A percentile compares a stretch with the other conserved stretches of the same genome.
phyloP scores from a whole-genome alignment of 768 basidiomycete genomes.

The Ramaria sp. region DNA sequence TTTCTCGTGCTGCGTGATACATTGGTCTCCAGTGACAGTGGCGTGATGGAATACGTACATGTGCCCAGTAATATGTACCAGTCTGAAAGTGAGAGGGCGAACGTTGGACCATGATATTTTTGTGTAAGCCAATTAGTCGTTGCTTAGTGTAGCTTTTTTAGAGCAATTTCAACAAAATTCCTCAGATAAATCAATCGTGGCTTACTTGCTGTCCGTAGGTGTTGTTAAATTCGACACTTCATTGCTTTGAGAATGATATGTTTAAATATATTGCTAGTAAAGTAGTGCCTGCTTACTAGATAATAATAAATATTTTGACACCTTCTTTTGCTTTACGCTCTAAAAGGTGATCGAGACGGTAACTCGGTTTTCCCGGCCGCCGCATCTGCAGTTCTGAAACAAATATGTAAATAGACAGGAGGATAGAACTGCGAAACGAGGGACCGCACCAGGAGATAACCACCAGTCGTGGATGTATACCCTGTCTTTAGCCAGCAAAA shows the following conservation, averaged over 20 bases:
- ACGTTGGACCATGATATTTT: conserved; percentile 92
- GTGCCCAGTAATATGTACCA: conserved; percentile 98
- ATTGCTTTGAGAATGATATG: conserved; percentile 40
- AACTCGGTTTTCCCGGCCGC: conserved; percentile 73
- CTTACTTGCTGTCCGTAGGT: conserved; percentile 85
- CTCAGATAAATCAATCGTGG: conserved; percentile 6
- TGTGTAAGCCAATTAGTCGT: conserved; percentile 63
- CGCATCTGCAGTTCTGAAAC: conserved; percentile 69
- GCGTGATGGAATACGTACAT: conserved; percentile 40
- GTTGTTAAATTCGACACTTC: conserved; percentile 95
- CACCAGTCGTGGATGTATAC: conserved; percentile 99
- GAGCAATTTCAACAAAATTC: not conserved
- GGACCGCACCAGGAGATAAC: conserved; percentile 66
- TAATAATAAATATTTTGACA: conserved; percentile 89
- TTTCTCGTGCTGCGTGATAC: conserved; percentile 77
- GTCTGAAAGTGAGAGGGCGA: conserved; percentile 97
- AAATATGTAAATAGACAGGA: conserved; percentile 2
- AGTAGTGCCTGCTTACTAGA: conserved; percentile 52
- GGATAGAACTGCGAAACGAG: not conserved
- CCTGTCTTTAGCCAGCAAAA: conserved; percentile 74
- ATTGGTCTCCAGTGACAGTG: not conserved
- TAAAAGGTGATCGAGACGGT: conserved; percentile 77
- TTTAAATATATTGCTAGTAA: not conserved
- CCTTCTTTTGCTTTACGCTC: conserved; percentile 91
- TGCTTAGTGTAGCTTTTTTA: conserved; percentile 73